Base-by-base conservation (phyloP, 164 flowering plant species). In the Aristolochia fimbriata region DNA sequence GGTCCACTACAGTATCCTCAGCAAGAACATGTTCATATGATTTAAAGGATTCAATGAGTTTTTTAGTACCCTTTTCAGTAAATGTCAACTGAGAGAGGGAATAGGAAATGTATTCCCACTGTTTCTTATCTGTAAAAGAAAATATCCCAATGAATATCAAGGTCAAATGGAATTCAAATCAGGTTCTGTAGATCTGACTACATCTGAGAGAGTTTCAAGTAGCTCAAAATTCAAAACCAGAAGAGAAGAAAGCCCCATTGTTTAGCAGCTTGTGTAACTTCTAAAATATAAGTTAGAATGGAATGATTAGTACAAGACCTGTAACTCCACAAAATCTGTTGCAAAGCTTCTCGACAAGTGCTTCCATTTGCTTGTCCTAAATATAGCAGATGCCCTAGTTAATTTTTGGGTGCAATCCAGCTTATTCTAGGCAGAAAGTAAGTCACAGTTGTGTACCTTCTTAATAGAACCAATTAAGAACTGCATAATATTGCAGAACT, bases 361-460 rank as follows among this genome's bases (percentile, higher is more conserved):
- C 67, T 71, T 94, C 99, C 99, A 94, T 94, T 85, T 94, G 99
- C 70, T 88, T 94, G 67, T 94, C 99, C 99, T 94, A 63, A 3
- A 72, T 15, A 69, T 60, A 27, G 33, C 46, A 69, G 6, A 21
- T 23, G 8, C 19, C 45, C 59, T 20, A 58, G 53, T 55, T 15
- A 65, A 58, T 27, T 27, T 37, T 2, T 17, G 15, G 12, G 47
- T 19, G 15, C 51, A 45, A 17, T 17, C 10, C 52, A 13, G 15
- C 22, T 11, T 45, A 30, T 19, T 62, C 45, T 62, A 15, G 17
- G 20, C 51, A 13, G 24, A 19, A 51, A 69, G 53, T 66, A 52
- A 22, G 56, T 27, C 30, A 11, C 15, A 52, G 9, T 23, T 0
- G 17, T 22, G 13, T 76, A 93, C 99, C 99, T 84, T 90, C 81